Percentiles rank a stretch among this genome's conserved stretches.
phyloP scores from a whole-genome alignment of 371 early-diverging fungal genomes.

The Saksenaea vasiformis region DNA sequence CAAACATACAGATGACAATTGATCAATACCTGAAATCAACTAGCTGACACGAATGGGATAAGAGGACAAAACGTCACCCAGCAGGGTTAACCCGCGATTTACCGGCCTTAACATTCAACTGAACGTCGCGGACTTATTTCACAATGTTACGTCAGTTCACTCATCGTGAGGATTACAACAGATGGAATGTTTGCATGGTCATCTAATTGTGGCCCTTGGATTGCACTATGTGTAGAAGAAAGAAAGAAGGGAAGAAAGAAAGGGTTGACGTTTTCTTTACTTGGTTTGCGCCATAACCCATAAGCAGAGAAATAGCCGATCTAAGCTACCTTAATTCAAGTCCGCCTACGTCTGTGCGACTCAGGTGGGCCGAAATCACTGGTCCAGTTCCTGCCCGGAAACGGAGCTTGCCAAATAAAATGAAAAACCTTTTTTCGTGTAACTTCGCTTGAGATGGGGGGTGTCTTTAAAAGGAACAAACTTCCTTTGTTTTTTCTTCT shows the following conservation, averaged over 20 bases:
- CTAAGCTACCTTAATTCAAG: background rate
- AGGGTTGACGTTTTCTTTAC: background rate
- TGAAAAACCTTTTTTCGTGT: background rate
- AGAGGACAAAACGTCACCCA: too few relatives aligned
- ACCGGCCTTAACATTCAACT: too few relatives aligned
- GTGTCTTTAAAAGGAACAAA: conserved; percentile 27
- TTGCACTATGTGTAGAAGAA: too few relatives aligned
- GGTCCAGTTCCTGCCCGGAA: background rate
- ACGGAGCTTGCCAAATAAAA: background rate
- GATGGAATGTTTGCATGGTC: background rate
- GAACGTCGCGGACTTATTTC: too few relatives aligned
- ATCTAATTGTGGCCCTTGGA: too few relatives aligned
- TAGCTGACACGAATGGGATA: too few relatives aligned
- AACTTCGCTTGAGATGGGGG: background rate
- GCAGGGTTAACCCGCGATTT: too few relatives aligned
- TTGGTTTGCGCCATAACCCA: background rate
- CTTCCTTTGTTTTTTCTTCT: background rate
- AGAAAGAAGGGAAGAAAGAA: too few relatives aligned
- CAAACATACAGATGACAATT: too few relatives aligned
- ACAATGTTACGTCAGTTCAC: too few relatives aligned
- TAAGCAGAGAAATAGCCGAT: background rate
- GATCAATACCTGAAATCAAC: too few relatives aligned
- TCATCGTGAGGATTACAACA: too few relatives aligned
- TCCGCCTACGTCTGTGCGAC: background rate
- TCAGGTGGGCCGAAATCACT: background rate